Evolutionary conservation across 169 alveolate species (phyloP).

Genomic region (Cryptosporidium sp.): DNA sequence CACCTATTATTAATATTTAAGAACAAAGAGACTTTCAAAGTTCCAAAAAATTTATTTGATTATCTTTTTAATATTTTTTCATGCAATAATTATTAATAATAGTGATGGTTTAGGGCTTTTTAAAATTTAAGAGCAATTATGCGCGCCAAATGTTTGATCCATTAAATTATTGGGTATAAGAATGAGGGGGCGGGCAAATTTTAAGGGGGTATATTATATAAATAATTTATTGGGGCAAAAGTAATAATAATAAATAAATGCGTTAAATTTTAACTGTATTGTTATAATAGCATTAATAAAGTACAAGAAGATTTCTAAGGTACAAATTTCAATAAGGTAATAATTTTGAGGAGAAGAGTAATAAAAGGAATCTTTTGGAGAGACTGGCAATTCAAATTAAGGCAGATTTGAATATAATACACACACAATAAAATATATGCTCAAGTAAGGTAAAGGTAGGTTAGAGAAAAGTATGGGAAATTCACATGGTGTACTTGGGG

Average conservation of each 20-base stretch:
- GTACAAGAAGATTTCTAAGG: neutral
- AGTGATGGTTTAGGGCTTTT: too few relatives aligned
- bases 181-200: conserved; percentile 40
- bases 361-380: neutral
- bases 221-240: neutral
- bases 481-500: conserved; percentile 41
- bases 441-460: neutral
- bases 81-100: neutral
- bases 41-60: neutral
- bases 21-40: neutral
- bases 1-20: neutral
- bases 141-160: conserved; percentile 3
- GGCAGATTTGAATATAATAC: neutral
- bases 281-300: neutral
- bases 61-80: neutral
- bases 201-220: conserved; percentile 9
- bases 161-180: conserved; percentile 4
- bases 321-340: too few relatives aligned
- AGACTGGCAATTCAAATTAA: neutral
- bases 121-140: neutral
- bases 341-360: neutral
- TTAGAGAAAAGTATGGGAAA: conserved; percentile 47
- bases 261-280: neutral
- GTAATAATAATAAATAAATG: neutral
- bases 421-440: conserved; percentile 21